A percentile compares a stretch with the other conserved stretches of the same genome.
Evolutionary conservation across 345 rosid genomes (phyloP).

Genomic region (Raphanus raphanistrum): DNA sequence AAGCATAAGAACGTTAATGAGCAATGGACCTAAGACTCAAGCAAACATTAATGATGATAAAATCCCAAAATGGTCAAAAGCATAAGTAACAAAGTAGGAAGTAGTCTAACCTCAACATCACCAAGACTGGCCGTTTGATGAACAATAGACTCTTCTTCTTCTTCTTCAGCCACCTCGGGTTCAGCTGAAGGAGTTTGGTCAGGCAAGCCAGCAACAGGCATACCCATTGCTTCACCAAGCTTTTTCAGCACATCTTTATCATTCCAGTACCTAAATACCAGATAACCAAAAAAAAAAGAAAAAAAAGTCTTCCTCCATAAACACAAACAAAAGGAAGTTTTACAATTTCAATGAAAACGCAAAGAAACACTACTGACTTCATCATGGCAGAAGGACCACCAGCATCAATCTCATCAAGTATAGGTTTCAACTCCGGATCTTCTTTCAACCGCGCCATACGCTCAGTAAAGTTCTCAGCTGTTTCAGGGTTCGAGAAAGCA

Average conservation of each 20-base stretch:
- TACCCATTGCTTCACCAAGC: constrained; percentile 99
- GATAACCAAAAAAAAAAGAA: not conserved
- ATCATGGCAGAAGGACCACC: constrained; percentile 97
- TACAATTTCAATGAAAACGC: not conserved
- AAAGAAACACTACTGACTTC: constrained; percentile 53
- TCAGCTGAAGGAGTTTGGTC: constrained; percentile 69
- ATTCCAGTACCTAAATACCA: constrained; percentile 78
- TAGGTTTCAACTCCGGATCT: constrained; percentile 85
- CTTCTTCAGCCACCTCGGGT: constrained; percentile 72
- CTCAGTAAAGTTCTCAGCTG: constrained; percentile 84
- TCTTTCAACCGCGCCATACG: constrained; percentile 81
- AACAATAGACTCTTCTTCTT: constrained; percentile 92
- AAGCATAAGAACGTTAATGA: constrained; percentile 6
- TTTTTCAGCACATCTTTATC: constrained; percentile 85
- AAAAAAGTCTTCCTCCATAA: constrained; percentile 2
- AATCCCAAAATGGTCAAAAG: not conserved
- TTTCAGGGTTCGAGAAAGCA: constrained; percentile 72
- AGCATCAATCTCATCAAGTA: constrained; percentile 84
- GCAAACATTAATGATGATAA: constrained; percentile 6
- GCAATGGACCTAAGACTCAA: not conserved
- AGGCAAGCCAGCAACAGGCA: constrained; percentile 53
- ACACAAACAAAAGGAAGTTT: not conserved
- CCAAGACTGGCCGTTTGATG: constrained; percentile 92
- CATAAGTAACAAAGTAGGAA: constrained; percentile 3
- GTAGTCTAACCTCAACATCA: constrained; percentile 73